phyloP scores from a whole-genome alignment of 257 asterid genomes.

The Mitragyna speciosa region DNA sequence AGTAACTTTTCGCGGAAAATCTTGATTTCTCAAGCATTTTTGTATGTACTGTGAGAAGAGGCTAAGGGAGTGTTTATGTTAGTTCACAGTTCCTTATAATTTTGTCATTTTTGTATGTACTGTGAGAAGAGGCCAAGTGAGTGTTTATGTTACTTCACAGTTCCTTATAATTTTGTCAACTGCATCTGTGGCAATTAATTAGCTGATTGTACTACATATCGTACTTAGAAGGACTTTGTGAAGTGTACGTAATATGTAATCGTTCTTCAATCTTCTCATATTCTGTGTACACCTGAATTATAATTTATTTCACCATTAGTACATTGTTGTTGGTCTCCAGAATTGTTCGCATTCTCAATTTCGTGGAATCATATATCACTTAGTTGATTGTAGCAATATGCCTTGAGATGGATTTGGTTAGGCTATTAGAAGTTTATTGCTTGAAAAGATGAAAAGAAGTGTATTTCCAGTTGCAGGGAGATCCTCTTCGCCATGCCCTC shows the following conservation, averaged over 20 bases:
- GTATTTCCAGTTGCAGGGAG: conserved; percentile 46
- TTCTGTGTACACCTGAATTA: background rate
- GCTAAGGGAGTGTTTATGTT: background rate
- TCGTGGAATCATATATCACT: background rate
- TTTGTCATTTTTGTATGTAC: background rate
- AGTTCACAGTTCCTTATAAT: background rate
- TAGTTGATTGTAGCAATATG: background rate
- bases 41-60: background rate
- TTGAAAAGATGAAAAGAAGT: background rate
- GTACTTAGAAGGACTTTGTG: background rate
- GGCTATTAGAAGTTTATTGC: background rate
- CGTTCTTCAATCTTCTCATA: background rate
- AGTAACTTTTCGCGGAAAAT: background rate
- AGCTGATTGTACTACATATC: background rate
- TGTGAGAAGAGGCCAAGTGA: background rate
- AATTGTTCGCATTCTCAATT: background rate
- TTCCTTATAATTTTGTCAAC: background rate
- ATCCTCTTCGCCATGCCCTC: conserved; percentile 61
- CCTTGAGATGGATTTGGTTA: background rate
- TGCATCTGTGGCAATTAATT: background rate
- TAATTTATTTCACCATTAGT: background rate
- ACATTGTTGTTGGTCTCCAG: background rate
- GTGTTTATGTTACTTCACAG: background rate
- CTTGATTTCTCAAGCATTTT: too few species aligned
- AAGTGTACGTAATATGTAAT: too few species aligned